Base-by-base conservation (phyloP, 1,284 basidiomycete genomes). In the Exobasidium rhododendri region DNA sequence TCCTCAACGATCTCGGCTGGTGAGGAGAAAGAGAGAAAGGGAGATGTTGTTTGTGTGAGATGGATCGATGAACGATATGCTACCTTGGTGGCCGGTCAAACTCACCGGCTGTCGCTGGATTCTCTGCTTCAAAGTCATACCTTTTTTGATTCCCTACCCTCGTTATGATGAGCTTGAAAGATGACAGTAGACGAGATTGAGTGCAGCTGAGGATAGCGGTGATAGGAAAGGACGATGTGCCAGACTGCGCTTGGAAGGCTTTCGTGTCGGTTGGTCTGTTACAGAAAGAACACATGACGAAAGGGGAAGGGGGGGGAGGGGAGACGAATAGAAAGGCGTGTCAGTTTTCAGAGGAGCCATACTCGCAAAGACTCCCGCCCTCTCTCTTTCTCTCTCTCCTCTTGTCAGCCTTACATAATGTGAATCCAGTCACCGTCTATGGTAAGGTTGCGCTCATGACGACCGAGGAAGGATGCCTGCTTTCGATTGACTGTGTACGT, bases 111-210 rank as follows among this genome's bases (percentile, higher is more conserved):
- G 88, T 80, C 74, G 87, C 87, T 0, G 88, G 84, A 71, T 84
- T 92, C 80, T 96, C 94, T 0, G 93, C 94, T 81, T 99, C 96
- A 78, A 97, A 97, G 75, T 98, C 94, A 78, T 97, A 98, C 32
- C 94, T 85, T 83, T 98, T 99, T 31, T 77, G 77, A 63, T 83
- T 81, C 32, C 86, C 85, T 52, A 89, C 87, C 46, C 87, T 82
- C 74, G 84, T 84, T 3, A 91, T 87, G 45, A 89, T 84, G 26
- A 92, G 82, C 83, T 96, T 96, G 85, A 99, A 94, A 26, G 86
- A 86, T 2, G 88, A 85, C 22, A 88, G 87, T 3, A 87, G 86
- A 78, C 94, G 91, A 49, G 87, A 86, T 73, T 93, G 88, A 70
- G 91, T 90, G 78, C 90, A 92, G 32, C 87, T 86, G 17, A 87